Evolutionary conservation across 768 basidiomycete species (phyloP), one percentile per base, ranked within the genome.

Genomic region (Rubroboletus pulcherrimus): DNA sequence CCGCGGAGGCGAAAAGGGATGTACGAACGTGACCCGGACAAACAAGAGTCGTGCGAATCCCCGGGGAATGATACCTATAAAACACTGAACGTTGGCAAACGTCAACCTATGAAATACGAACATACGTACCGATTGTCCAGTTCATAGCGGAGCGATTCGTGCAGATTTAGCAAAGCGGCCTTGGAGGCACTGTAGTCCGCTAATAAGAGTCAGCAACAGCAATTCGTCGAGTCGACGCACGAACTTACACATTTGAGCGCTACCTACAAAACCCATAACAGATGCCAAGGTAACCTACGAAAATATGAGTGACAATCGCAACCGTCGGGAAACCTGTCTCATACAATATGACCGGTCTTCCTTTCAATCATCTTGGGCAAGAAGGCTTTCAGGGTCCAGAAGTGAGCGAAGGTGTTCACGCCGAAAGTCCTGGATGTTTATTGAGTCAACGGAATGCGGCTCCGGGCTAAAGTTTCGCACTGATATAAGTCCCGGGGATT

Each of bases 131-230:
- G 75, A 42, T 87, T 83, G 68, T 94, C 89, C 17, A 98, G 82
- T 69, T 99, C 96, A 62, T 86, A 89, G 49, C 93, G 82, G 50
- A 99, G 78, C 14, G 89, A 86, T 60, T 94, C 89, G 62, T 96
- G 85, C 43, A 98, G 71, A 33, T 82, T 81, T 15, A 90, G 75
- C 21, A 89, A 67, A n/a, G 95, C 94, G 11, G 93, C 91, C 75
- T 99, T 99, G 26, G 92, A 93, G 9, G 93, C 92, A 69, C 80
- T 81, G 69, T 99, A 98, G 73, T 96, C 93, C 64, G 86, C 91
- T 92, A 53, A 21, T 34, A 37, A 56, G 33, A 17, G n/a, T 70
- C 38, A 63, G 43, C 31, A 35, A 56, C 7, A 45, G 26, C 29
- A 30, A 49, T 48, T 24, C 41, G 46, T 26, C 10, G 21, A 57